Conservation (phyloP, 2,329 filamentous ascomycete species). For the Neodidymelliopsis sp. region DNA sequence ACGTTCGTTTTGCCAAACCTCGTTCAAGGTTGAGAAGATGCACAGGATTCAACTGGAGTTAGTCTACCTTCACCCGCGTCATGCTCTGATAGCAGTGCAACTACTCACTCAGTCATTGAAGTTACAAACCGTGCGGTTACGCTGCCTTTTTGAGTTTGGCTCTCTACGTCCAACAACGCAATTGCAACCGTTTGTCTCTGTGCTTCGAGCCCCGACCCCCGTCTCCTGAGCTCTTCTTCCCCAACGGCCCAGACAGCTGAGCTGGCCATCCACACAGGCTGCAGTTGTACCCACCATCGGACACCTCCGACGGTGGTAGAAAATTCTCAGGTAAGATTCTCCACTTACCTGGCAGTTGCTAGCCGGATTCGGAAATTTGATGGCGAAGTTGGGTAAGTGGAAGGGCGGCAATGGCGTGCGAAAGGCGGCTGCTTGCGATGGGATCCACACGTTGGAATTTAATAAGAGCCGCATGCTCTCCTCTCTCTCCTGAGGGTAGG, state of each 20-base stretch:
- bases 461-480: constrained; percentile 15
- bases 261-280: neutral
- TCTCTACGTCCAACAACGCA: neutral
- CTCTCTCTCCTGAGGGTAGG: neutral
- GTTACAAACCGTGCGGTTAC: neutral
- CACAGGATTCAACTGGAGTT: too few relatives aligned
- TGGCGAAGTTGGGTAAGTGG: constrained; percentile 3
- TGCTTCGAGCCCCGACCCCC: neutral
- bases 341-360: constrained; percentile 2
- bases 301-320: constrained; percentile 11
- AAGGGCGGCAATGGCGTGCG: constrained; percentile 17
- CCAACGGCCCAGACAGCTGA: constrained; percentile 4
- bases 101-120: too few relatives aligned
- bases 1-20: too few relatives aligned
- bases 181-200: neutral
- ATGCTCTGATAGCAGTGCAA: too few relatives aligned
- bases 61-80: too few relatives aligned
- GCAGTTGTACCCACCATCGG: constrained; percentile 14
- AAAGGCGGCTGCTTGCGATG: constrained; percentile 16
- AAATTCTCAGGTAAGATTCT: constrained; percentile 20
- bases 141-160: neutral
- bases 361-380: constrained; percentile 16
- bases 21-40: too few relatives aligned
- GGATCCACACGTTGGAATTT: constrained; percentile 7
- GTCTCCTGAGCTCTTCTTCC: neutral